Evolutionary conservation across 805 yeast genomes (phyloP), one percentile per base, ranked within the genome.

Genomic region (Cyberlindnera samutprakarnensis): DNA sequence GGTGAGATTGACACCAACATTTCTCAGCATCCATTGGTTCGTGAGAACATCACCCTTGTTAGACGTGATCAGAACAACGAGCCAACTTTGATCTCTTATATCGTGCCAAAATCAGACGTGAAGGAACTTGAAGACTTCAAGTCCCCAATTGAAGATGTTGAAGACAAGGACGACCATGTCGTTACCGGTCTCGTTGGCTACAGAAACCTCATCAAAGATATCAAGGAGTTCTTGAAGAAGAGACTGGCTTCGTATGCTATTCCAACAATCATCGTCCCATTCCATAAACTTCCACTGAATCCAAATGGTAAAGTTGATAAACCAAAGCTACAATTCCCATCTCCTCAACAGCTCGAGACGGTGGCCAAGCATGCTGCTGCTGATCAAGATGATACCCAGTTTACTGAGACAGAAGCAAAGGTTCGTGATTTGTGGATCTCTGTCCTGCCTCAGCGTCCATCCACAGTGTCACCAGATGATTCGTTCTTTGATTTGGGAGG

Each of bases 221-320:
- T 94, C 55, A 80, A 82, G 52, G 68, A 68, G n/a, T 79, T 79
- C 52, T 71, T 92, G 59, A 85, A 85, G 61, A 85, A 79, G 51
- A 79, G 94, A 60, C 69, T 92, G 37, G 96, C 98, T 0, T 70
- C 82, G 11, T 92, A 92, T 56, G 95, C 98, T 13, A 79, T 92
- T 28, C 99, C 99, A 27, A 71, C 95, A 1, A 66, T 90, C 22
- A 78, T 92, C 49, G 90, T 92, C 30, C 96, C 96, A 12, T 67
- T 94, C 64, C 67, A 72, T 17, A 78, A 76, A 48, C 62, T 92
- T 53, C 98, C 98, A 17, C 68, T 92, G 59, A 92, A 92, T 61
- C 99, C 99, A 38, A 92, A 92, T 56, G 99, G 99, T 47, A 92
- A 92, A 60, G 86, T 92, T 37, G 99, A 92, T 63, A 92, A 92